phyloP scores from a whole-genome alignment of 352 stramenopile genomes.

The Pythium sp. region DNA sequence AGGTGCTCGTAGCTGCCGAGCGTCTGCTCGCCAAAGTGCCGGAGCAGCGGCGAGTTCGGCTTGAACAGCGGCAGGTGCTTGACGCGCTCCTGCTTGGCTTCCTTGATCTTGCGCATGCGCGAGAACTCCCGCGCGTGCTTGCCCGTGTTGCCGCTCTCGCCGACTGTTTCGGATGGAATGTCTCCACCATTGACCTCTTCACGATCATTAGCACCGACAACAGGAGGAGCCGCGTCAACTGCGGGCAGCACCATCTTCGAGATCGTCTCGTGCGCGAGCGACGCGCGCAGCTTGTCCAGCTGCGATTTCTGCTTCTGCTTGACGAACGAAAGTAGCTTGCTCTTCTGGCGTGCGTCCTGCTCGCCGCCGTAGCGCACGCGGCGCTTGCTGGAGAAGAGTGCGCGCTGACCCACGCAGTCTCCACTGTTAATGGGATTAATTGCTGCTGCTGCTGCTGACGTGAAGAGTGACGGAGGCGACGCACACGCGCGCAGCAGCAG shows the following conservation, averaged over 20 bases:
- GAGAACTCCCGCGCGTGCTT: conserved; percentile 40
- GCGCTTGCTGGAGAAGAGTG: conserved; percentile 39
- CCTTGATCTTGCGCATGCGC: conserved; percentile 53
- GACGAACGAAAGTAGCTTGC: conserved; percentile 27
- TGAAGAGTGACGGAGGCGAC: not conserved
- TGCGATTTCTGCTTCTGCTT: conserved; percentile 46
- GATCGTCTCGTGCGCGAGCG: conserved; percentile 28
- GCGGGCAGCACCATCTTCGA: conserved; percentile 10
- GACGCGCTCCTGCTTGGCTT: conserved; percentile 41
- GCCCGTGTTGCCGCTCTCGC: conserved; percentile 4
- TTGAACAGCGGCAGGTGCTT: conserved; percentile 75
- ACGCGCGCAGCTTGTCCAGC: conserved; percentile 34
- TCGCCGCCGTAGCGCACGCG: conserved; percentile 24
- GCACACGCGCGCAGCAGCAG: conserved; percentile 1
- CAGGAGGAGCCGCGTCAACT: not conserved
- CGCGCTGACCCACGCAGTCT: not conserved
- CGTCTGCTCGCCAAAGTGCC: conserved; percentile 44
- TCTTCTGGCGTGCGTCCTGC: conserved; percentile 14
- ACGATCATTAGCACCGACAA: not conserved
- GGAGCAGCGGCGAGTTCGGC: conserved; percentile 46
- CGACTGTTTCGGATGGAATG: conserved; percentile 1
- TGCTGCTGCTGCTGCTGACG: not conserved
- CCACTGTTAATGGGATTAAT: not conserved
- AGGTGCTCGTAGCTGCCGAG: conserved; percentile 52
- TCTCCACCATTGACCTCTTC: not conserved